Conservation (phyloP, 768 basidiomycete species). For the Sporobolomyces roseus region DNA sequence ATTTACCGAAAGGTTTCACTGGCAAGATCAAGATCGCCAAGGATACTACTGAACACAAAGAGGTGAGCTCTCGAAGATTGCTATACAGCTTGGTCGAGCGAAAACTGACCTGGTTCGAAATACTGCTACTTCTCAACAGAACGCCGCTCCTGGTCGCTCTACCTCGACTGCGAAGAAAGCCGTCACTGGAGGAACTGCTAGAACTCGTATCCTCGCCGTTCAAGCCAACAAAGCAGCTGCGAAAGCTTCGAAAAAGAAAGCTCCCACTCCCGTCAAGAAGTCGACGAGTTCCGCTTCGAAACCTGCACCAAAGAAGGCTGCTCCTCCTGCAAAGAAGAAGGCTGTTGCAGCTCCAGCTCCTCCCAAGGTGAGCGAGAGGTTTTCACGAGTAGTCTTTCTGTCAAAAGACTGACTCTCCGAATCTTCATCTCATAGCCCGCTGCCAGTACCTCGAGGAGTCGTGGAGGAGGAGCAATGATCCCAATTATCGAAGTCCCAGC, state of each 20-base stretch:
- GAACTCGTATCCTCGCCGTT: background rate
- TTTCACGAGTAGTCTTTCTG: background rate
- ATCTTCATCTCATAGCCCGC: background rate
- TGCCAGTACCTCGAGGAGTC: background rate
- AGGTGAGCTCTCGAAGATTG: background rate
- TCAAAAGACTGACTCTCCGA: background rate
- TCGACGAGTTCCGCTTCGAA: background rate
- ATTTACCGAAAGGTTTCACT: constrained; percentile 78
- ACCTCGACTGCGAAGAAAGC: background rate
- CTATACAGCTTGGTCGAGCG: background rate
- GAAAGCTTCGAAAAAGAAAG: background rate
- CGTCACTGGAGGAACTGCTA: background rate
- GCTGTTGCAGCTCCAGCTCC: background rate
- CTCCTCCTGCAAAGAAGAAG: background rate
- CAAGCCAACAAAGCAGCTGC: background rate
- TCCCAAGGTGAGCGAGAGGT: too few relatives aligned
- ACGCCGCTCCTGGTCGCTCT: background rate
- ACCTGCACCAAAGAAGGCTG: too few relatives aligned
- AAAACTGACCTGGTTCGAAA: background rate
- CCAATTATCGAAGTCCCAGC: background rate
- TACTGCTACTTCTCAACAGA: background rate
- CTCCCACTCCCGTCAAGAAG: background rate
- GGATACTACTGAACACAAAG: background rate
- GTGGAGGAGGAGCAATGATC: background rate
- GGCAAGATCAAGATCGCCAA: constrained; percentile 57